These are phyloP conservation scores for Colletotrichum sublineola DNA, from an alignment of 2,329 filamentous ascomycete genomes.

Conservation along the genomic window DNA sequence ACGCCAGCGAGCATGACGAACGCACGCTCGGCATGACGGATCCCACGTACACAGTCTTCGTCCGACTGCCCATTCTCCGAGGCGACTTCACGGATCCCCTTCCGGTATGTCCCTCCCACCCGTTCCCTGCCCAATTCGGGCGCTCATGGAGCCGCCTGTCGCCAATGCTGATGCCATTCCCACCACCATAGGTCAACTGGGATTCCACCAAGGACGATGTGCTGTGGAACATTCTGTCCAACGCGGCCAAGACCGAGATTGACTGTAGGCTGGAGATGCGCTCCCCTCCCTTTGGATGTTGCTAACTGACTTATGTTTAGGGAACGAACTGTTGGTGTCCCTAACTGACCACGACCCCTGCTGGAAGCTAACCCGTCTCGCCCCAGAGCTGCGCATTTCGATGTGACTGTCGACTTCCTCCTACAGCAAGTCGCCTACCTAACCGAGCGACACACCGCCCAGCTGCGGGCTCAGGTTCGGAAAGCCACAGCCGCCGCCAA, in stretches of 20 bases:
- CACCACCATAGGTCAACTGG: slow-evolving; percentile 81
- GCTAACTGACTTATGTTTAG: slow-evolving; percentile 57
- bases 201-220: slow-evolving; percentile 86
- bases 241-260: slow-evolving; percentile 84
- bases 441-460: slow-evolving; percentile 89
- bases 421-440: slow-evolving; percentile 95
- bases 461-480: slow-evolving; percentile 90
- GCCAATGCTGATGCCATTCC: slow-evolving; percentile 44
- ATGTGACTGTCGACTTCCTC: slow-evolving; percentile 89
- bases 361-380: slow-evolving; percentile 27
- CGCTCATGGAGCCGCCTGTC: neutral
- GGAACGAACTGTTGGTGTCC: slow-evolving; percentile 78
- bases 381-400: slow-evolving; percentile 77
- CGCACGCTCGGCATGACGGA: slow-evolving; percentile 57
- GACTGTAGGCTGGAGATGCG: slow-evolving; percentile 75
- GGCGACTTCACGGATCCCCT: slow-evolving; percentile 92
- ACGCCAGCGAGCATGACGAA: slow-evolving; percentile 38
- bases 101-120: slow-evolving; percentile 67
- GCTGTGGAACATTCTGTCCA: slow-evolving; percentile 91
- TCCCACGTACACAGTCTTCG: slow-evolving; percentile 79
- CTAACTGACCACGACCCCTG: slow-evolving; percentile 20
- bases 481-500: slow-evolving; percentile 74
- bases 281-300: neutral
- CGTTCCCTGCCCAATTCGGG: slow-evolving; percentile 29
- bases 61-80: slow-evolving; percentile 89